A percentile compares a stretch with the other conserved stretches of the same genome.
phyloP scores from a whole-genome alignment of 1,284 basidiomycete species.

The Heterobasidion irregulare region DNA sequence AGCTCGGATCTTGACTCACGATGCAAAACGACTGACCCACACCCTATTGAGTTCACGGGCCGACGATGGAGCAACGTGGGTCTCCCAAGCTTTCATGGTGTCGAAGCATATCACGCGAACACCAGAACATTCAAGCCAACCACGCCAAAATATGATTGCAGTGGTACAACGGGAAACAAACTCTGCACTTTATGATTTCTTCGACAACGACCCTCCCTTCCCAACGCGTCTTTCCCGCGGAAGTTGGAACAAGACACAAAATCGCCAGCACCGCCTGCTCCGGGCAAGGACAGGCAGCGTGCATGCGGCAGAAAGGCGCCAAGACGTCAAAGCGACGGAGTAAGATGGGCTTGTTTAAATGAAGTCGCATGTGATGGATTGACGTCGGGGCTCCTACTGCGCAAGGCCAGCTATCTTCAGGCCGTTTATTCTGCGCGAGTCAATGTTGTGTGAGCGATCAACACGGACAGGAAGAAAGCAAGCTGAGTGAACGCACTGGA shows the following conservation, averaged over 20 bases:
- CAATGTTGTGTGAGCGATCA: not conserved
- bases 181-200: not conserved
- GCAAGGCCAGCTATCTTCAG: slow-evolving; percentile 3
- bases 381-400: not conserved
- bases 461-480: no score
- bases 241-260: not conserved
- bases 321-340: slow-evolving; percentile 1
- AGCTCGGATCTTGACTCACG: no score
- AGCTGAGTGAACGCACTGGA: slow-evolving; percentile 56
- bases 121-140: not conserved
- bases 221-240: not conserved
- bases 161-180: not conserved
- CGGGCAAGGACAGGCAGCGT: not conserved
- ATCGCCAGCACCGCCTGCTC: not conserved
- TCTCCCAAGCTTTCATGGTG: no score
- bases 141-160: not conserved
- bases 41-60: no score
- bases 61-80: no score
- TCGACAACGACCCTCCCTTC: not conserved
- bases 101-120: not conserved
- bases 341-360: not conserved
- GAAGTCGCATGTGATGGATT: not conserved
- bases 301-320: not conserved
- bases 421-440: slow-evolving; percentile 11
- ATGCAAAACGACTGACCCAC: no score